phyloP scores from a whole-genome alignment of 257 asterid genomes.

The Knoxia roxburghii region DNA sequence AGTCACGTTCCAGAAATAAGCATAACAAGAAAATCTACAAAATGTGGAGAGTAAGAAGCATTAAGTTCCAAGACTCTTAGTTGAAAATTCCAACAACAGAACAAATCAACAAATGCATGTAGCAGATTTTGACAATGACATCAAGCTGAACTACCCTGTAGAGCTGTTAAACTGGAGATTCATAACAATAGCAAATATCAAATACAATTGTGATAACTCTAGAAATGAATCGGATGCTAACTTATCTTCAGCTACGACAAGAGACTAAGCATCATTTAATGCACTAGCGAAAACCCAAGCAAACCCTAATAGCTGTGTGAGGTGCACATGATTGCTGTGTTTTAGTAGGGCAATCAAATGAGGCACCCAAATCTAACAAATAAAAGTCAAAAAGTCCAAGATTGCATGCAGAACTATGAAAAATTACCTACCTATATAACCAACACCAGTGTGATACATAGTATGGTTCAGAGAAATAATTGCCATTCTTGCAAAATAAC shows the following conservation, averaged over 20 bases:
- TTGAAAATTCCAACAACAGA: background rate
- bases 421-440: background rate
- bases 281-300: background rate
- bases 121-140: background rate
- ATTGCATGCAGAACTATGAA: background rate
- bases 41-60: background rate
- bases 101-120: background rate
- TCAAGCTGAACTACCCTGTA: background rate
- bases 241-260: background rate
- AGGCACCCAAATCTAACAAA: background rate
- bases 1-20: background rate
- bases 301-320: no score
- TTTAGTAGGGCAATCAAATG: constrained; percentile 1
- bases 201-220: background rate
- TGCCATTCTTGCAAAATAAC: background rate
- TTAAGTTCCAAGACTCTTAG: background rate
- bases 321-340: background rate
- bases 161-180: background rate
- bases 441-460: background rate
- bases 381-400: background rate
- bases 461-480: background rate
- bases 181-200: background rate
- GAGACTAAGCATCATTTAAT: background rate
- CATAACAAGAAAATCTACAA: background rate
- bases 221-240: background rate